Percentiles rank a stretch among this genome's conserved stretches.
Conservation (phyloP, 176 grass and related monocot genomes). For the Metroxylon sagu region DNA sequence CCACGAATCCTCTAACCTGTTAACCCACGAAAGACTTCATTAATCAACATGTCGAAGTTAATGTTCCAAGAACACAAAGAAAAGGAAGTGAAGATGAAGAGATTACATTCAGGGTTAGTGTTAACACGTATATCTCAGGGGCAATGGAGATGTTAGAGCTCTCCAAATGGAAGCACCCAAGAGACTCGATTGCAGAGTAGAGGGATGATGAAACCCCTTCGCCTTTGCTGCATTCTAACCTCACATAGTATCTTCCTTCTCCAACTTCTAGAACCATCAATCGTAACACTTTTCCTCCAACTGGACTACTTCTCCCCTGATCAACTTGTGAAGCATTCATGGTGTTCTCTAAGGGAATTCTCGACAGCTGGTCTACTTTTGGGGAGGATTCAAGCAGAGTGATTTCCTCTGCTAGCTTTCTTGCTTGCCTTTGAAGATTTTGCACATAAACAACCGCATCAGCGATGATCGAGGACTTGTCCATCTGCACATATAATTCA, state of each 20-base stretch:
- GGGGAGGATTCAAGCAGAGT: slow-evolving; percentile 42
- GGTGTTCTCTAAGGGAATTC: background rate
- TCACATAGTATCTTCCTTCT: slow-evolving; percentile 52
- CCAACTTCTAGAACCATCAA: slow-evolving; percentile 43
- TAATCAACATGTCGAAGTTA: no score
- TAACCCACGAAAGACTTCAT: background rate
- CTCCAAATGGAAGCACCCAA: slow-evolving; percentile 54
- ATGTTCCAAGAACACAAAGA: background rate
- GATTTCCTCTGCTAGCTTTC: slow-evolving; percentile 54
- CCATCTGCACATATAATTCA: slow-evolving; percentile 45
- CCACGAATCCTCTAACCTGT: slow-evolving; percentile 23
- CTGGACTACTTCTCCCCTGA: background rate
- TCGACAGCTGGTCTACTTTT: slow-evolving; percentile 5
- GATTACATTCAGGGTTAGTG: slow-evolving; percentile 56
- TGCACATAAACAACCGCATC: slow-evolving; percentile 73
- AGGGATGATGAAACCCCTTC: slow-evolving; percentile 39
- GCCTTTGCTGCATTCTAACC: slow-evolving; percentile 47
- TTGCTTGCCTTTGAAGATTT: slow-evolving; percentile 55
- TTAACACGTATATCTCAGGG: slow-evolving; percentile 33
- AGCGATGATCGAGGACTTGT: slow-evolving; percentile 88
- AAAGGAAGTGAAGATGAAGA: background rate
- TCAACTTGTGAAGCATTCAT: background rate
- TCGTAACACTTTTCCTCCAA: slow-evolving; percentile 31
- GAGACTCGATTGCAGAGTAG: slow-evolving; percentile 52
- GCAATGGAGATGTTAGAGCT: slow-evolving; percentile 50